Evolutionary conservation across 495 filamentous ascomycete species (phyloP), one percentile per base, ranked within the genome.

Genomic region (Aspergillus steynii): DNA sequence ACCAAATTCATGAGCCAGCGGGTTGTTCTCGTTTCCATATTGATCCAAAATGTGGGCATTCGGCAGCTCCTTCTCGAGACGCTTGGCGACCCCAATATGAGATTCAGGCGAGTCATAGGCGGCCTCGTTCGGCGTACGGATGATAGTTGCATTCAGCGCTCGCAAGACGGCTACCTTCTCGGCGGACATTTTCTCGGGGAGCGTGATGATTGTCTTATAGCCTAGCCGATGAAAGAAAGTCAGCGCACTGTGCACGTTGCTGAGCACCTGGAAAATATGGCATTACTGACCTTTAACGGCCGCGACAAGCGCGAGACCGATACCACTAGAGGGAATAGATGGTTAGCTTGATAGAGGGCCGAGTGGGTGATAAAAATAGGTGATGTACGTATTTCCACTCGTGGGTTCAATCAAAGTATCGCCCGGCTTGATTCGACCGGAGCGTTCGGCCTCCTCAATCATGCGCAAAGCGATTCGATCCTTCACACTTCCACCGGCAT

Each of bases 101-200:
- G 89, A 93, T 80, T 99, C 96, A 37, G 95, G 95, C 12, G 86
- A 88, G 73, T 99, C 96, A 71, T 82, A 97, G 29, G 95, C 95
- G 10, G 95, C 95, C 76, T 96, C 90, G 27, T 96, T 98, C 29
- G 95, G 96, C 1, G 95, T 99, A 53, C 95, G 89, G 65, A 99
- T 96, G 71, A 99, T 98, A 65, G 95, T 97, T 27, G 95, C 94
- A 60, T 95, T 95, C 34, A 99, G 83, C 20, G 95, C 93, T 51
- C 91, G 87, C 29, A 99, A 81, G 10, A 99, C 95, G 2, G 93
- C 86, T 12, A 99, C 96, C 73, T 99, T 99, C 76, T 99, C 95
- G 29, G 92, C 86, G 5, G 92, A 96, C 95, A 99, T 99, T 81
- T 99, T 99, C 79, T 99, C 95, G 45, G 95, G 95, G 2, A 99